Conservation (phyloP, 2,329 filamentous ascomycete species). For the Seiridium unicorne region DNA sequence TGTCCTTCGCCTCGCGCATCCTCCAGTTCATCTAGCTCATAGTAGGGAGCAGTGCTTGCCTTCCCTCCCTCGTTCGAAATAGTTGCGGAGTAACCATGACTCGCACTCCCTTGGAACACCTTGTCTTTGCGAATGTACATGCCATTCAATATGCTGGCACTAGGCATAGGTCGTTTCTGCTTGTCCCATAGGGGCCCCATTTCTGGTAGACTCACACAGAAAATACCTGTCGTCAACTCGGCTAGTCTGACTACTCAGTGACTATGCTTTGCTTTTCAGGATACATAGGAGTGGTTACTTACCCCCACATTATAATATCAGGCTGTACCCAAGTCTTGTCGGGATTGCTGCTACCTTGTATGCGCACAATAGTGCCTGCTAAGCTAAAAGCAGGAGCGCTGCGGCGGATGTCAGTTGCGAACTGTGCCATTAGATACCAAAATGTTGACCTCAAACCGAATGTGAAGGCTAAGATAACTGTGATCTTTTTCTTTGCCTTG, state of each 20-base stretch:
- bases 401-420: neutral
- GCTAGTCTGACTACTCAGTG: conserved; percentile 4
- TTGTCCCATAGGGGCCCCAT: neutral
- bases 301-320: conserved; percentile 16
- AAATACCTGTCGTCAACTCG: conserved; percentile 12
- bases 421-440: neutral
- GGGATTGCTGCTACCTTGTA: conserved; percentile 5
- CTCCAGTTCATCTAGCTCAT: no score
- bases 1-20: no score
- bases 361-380: conserved; percentile 11
- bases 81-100: no score
- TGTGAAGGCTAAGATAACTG: conserved; percentile 17
- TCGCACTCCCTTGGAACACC: neutral
- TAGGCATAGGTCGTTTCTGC: neutral
- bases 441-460: conserved; percentile 10
- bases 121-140: neutral
- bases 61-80: no score
- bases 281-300: neutral
- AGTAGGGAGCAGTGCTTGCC: no score
- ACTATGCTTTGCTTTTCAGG: no score
- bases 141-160: neutral
- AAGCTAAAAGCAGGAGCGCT: conserved; percentile 4
- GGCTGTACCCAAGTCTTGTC: conserved; percentile 15
- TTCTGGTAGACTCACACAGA: conserved; percentile 17
- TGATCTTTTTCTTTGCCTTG: conserved; percentile 9